phyloP scores from a whole-genome alignment of 805 yeast genomes.

The Kazachstania viticola region DNA sequence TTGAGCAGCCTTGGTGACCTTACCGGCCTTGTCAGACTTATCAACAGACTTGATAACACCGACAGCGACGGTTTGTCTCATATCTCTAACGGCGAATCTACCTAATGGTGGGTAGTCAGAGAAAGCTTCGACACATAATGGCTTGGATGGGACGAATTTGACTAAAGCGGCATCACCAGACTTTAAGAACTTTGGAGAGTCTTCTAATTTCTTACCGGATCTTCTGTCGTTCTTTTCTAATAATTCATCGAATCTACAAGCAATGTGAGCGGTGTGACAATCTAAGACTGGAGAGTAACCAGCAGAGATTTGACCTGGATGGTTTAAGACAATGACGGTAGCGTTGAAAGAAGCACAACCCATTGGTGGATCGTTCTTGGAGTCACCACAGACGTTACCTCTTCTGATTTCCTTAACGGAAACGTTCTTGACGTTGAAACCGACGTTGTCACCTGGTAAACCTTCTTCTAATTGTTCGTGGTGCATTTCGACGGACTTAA shows the following conservation, averaged over 20 bases:
- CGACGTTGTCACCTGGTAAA: slow-evolving; percentile 85
- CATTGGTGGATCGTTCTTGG: slow-evolving; percentile 80
- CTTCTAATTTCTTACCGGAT: slow-evolving; percentile 86
- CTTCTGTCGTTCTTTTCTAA: slow-evolving; percentile 82
- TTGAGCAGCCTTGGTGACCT: slow-evolving; percentile 91
- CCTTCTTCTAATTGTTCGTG: slow-evolving; percentile 72
- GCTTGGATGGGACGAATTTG: slow-evolving; percentile 76
- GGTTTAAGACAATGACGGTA: slow-evolving; percentile 80
- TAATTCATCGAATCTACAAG: slow-evolving; percentile 75
- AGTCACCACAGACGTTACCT: slow-evolving; percentile 90
- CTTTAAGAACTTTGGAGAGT: slow-evolving; percentile 84
- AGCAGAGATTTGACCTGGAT: slow-evolving; percentile 84
- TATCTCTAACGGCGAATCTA: slow-evolving; percentile 98
- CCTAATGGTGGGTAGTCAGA: slow-evolving; percentile 93
- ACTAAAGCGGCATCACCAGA: slow-evolving; percentile 96
- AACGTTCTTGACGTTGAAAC: slow-evolving; percentile 85
- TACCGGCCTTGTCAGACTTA: slow-evolving; percentile 76
- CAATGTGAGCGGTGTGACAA: slow-evolving; percentile 86
- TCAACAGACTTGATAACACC: slow-evolving; percentile 96
- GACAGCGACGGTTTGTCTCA: slow-evolving; percentile 99
- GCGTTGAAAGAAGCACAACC: slow-evolving; percentile 73
- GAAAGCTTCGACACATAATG: slow-evolving; percentile 92
- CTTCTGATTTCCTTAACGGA: slow-evolving; percentile 82
- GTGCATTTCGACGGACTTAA: slow-evolving; percentile 83
- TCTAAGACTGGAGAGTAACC: slow-evolving; percentile 89